Evolutionary conservation across 2,329 filamentous ascomycete genomes (phyloP).

Genomic region (Ophiostoma australiae): DNA sequence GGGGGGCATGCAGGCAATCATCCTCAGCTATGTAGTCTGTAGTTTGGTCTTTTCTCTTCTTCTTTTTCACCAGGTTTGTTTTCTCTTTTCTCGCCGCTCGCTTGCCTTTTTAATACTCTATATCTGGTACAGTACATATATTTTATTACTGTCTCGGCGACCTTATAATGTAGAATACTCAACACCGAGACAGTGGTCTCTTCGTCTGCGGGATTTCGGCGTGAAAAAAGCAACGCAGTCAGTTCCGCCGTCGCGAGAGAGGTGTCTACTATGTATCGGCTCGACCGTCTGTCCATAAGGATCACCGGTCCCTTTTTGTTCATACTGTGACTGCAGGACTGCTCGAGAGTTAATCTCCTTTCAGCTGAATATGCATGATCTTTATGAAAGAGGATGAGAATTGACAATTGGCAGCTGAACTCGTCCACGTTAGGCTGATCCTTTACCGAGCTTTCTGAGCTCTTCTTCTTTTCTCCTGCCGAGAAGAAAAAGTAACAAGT

Average conservation of each 20-base stretch:
- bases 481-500: background rate
- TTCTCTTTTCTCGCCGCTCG: background rate
- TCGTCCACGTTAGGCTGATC: background rate
- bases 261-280: too few relatives aligned
- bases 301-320: background rate
- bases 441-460: background rate
- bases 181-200: background rate
- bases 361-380: background rate
- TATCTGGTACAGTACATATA: too few relatives aligned
- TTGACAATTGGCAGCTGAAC: background rate
- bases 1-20: background rate
- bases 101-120: background rate
- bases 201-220: background rate
- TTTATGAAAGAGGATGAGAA: background rate
- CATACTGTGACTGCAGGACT: background rate
- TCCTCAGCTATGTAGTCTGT: background rate
- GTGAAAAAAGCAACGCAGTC: background rate
- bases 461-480: too few relatives aligned
- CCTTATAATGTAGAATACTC: too few relatives aligned
- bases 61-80: background rate
- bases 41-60: too few relatives aligned
- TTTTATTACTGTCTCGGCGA: too few relatives aligned
- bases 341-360: background rate
- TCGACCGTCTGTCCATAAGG: background rate
- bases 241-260: too few relatives aligned